These are phyloP conservation scores for Przewalskia tangutica DNA, from an alignment of 257 asterid genomes.

Conservation along the genomic window DNA sequence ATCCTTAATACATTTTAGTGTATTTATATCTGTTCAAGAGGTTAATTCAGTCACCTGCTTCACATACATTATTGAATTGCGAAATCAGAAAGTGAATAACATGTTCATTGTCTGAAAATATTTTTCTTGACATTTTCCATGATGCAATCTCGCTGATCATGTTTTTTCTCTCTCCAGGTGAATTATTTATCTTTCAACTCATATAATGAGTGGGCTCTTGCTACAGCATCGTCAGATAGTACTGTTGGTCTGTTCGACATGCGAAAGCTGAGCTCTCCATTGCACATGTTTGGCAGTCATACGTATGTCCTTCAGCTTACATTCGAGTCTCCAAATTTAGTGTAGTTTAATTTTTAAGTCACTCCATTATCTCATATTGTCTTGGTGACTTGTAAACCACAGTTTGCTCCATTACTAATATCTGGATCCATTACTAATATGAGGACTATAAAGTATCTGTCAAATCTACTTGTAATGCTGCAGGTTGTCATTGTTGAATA, in stretches of 20 bases:
- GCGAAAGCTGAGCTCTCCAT: conserved; percentile 67
- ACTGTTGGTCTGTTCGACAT: conserved; percentile 87
- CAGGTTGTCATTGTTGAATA: no score
- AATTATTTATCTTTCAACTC: conserved; percentile 84
- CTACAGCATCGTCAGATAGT: conserved; percentile 92
- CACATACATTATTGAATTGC: not conserved
- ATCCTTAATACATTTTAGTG: not conserved
- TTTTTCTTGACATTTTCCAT: not conserved
- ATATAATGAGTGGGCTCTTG: conserved; percentile 79
- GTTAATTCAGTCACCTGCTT: not conserved
- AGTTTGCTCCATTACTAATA: not conserved
- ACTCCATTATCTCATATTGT: not conserved
- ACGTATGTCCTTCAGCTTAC: conserved; percentile 38
- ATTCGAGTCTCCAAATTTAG: not conserved
- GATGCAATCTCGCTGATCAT: not conserved
- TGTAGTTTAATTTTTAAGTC: not conserved
- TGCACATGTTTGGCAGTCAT: conserved; percentile 72
- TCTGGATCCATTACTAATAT: not conserved
- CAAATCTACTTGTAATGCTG: not conserved
- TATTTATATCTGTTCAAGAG: not conserved
- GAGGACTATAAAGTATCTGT: not conserved
- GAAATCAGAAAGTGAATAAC: not conserved
- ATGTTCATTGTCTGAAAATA: not conserved
- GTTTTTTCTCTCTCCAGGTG: conserved; percentile 43
- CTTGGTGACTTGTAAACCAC: not conserved